Evolutionary conservation across 2,329 filamentous ascomycete genomes (phyloP), one percentile per base, ranked within the genome.

Genomic region (Geosmithia putterillii): DNA sequence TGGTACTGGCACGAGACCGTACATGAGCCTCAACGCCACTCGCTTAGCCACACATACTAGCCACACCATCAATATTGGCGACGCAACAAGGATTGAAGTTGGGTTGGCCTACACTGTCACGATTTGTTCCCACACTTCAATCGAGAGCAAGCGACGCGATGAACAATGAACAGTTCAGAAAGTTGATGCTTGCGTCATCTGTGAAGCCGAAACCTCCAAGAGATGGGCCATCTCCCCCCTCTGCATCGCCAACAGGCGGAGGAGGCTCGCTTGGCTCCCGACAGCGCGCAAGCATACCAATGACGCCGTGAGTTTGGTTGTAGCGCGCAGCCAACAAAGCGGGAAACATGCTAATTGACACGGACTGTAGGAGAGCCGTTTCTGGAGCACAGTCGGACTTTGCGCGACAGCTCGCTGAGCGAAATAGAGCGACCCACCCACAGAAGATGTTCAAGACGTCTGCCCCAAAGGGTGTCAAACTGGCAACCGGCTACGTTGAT

Each of bases 161-260:
- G 92, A 94, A 96, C 61, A 96, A 96, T 70, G 79, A 88, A 38
- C 86, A 95, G 55, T 98, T 98, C 56, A 83, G 92, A 44, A 83
- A 83, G 50, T 74, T 96, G 7, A 63, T 95, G 19, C 69, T 80
- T 39, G 61, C 62, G 36, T 70, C 69, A 46, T 56, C 69, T 7
- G 55, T 61, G 44, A 69, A 68, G 46, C 48, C 61, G 23, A 52
- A 58, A 48, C 46, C 62, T 51, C 45, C 60, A 47, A 63, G 62
- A 57, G 61, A 74, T 69, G 71, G 66, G 48, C 57, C 66, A 41
- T 68, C 73, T 14, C 55, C 52, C 43, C 49, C 50, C 52, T 46
- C 52, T 48, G 49, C 53, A 46, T 51, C 51, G 43, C 47, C 53
- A 10, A 49, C 28, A 4, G 28, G 48, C 37, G 51, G 44, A 23